Percentiles rank a stretch among this genome's conserved stretches.
These are phyloP conservation scores for Trichoderma gamsii DNA, from an alignment of 495 filamentous ascomycete species.

Conservation along the genomic window DNA sequence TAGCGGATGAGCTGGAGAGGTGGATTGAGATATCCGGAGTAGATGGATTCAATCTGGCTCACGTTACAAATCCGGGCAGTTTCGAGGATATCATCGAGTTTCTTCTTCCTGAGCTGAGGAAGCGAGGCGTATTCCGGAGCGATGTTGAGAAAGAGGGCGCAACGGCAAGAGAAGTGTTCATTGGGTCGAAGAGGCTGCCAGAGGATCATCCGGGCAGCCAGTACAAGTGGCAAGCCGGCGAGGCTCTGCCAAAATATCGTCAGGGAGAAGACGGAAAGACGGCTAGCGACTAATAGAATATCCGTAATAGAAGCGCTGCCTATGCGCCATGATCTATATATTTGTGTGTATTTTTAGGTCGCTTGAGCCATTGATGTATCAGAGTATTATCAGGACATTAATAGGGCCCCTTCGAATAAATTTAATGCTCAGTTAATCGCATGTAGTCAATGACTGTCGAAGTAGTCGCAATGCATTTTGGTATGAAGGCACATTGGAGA, in stretches of 20 bases:
- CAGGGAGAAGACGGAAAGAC: not conserved
- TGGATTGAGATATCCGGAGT: constrained; percentile 58
- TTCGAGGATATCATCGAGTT: constrained; percentile 43
- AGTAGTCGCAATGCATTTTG: not conserved
- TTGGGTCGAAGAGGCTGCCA: constrained; percentile 24
- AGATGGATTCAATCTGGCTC: constrained; percentile 56
- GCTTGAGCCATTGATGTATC: not conserved
- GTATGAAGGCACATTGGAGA: not conserved
- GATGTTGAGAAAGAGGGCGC: constrained; percentile 34
- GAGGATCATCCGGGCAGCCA: constrained; percentile 32
- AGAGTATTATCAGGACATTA: not conserved
- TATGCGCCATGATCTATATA: not conserved
- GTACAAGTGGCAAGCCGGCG: constrained; percentile 29
- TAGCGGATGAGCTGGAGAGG: constrained; percentile 55
- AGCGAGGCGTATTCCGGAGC: constrained; percentile 33
- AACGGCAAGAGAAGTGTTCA: constrained; percentile 55
- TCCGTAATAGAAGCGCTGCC: no score
- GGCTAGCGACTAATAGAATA: not conserved
- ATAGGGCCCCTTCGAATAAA: not conserved
- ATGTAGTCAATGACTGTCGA: not conserved
- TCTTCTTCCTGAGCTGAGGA: constrained; percentile 37
- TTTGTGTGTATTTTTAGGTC: not conserved
- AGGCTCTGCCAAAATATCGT: constrained; percentile 25
- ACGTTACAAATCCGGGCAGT: constrained; percentile 39
- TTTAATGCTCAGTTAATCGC: no score